Base-by-base conservation (phyloP, 495 filamentous ascomycete species). In the Sabuloglossum arenarium region DNA sequence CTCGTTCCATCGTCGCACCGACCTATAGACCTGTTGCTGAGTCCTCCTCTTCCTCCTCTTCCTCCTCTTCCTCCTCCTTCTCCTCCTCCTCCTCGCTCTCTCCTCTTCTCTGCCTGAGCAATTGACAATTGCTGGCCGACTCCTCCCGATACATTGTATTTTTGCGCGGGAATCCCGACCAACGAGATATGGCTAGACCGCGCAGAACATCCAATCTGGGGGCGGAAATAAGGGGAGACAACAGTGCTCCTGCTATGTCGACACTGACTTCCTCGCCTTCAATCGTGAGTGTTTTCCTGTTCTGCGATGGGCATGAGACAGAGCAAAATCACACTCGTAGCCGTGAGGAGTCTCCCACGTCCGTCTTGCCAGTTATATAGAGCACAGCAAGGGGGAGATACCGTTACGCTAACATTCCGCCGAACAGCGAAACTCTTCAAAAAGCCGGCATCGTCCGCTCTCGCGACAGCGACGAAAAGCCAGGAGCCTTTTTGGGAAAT, bases 401-500 rank as follows among this genome's bases (percentile, higher is more conserved):
- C 16, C 16, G 9, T 51, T 30, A 19, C 47, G 47, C 47, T 51
- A 12, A 51, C 47, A 6, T 14, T 51, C n/a, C 39, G 5, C 39
- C 16, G 21, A 6, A 27, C 16, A 51, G 47, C 47, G 12, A 27
- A 1, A 4, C 47, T 11, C 47, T 51, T 30, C 47, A 3, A 51
- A 27, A 23, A 51, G 28, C 24, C 55, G 25, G 9, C 34, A 47
- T 16, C 55, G 55, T 6, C 42, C 42, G 6, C 24, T 50, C 24
- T 47, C 37, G 24, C 52, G 37, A 21, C 57, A 52, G 58, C 66
- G 70, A 19, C 66, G 65, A 49, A 69, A 66, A 54, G 62, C 64
- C 37, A 62, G 61, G 51, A 59, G 58, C 28, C 58, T 66, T 14
- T 58, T 70, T 58, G 58, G 65, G 9, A 62, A 65, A 47, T 68